These are phyloP conservation scores for Trifolium dubium DNA, from an alignment of 306 rosid genomes.

Conservation along the genomic window DNA sequence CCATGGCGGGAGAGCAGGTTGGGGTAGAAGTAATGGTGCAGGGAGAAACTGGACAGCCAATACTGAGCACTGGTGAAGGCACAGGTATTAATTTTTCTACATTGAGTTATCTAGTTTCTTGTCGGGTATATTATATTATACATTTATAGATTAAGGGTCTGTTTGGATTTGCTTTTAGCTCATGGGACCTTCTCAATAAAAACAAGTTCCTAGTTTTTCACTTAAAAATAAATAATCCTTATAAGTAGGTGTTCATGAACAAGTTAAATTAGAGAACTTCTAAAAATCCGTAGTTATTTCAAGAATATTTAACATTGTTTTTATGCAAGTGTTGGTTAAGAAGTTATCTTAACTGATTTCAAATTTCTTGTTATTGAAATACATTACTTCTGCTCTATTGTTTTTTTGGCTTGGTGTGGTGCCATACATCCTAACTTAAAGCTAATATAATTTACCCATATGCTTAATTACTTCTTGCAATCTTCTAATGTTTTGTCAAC, in stretches of 20 bases:
- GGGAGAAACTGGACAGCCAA: slow-evolving; percentile 50
- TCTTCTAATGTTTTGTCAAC: not conserved
- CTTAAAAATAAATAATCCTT: not conserved
- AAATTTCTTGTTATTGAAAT: not conserved
- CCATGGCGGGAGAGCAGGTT: slow-evolving; percentile 35
- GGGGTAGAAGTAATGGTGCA: slow-evolving; percentile 36
- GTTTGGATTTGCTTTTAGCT: not conserved
- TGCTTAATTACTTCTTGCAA: not conserved
- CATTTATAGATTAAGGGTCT: not conserved
- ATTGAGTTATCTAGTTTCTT: not conserved
- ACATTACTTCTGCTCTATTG: not conserved
- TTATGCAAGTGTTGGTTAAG: not conserved
- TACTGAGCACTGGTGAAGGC: slow-evolving; percentile 51
- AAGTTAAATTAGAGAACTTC: not conserved
- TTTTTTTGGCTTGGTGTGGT: not conserved
- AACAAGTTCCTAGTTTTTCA: not conserved
- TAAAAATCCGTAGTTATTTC: not conserved
- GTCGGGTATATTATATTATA: not conserved
- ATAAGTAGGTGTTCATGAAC: not conserved
- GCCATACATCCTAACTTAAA: not conserved
- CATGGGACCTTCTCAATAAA: not conserved
- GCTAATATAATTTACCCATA: not conserved
- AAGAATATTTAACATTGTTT: not conserved
- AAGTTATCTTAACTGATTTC: slow-evolving; percentile 6
- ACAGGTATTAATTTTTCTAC: slow-evolving; percentile 38